Percentiles rank a stretch among this genome's conserved stretches.
These are phyloP conservation scores for Podaxis sp. DNA, from an alignment of 768 basidiomycete species.

Conservation along the genomic window DNA sequence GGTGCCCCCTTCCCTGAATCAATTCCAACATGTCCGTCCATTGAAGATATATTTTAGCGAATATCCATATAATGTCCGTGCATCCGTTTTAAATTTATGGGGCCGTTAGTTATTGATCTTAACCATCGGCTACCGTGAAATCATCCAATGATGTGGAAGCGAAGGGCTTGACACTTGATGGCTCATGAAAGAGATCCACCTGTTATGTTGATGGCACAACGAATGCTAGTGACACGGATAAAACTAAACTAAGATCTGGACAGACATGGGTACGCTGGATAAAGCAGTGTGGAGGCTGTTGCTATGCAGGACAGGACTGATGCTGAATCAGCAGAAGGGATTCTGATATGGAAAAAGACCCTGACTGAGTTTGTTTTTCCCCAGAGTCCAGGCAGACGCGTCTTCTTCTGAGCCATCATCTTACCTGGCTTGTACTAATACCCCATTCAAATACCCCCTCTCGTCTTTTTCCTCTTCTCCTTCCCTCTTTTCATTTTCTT, in stretches of 20 bases:
- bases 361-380: constrained; percentile 11
- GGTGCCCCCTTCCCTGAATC: background rate
- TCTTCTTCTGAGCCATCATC: constrained; percentile 23
- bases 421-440: constrained; percentile 22
- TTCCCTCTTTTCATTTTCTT: constrained; percentile 10
- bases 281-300: background rate
- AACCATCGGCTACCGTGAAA: background rate
- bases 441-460: constrained; percentile 22
- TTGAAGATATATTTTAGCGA: too few species aligned
- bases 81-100: background rate
- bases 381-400: constrained; percentile 17
- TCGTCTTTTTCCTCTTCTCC: background rate
- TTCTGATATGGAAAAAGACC: constrained; percentile 3
- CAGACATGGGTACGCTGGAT: background rate
- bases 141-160: background rate
- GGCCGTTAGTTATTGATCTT: too few species aligned
- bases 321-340: background rate
- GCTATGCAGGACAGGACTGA: constrained; percentile 1
- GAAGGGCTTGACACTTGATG: background rate
- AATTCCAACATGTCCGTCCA: background rate
- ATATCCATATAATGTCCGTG: background rate
- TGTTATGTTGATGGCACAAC: background rate
- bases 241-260: background rate
- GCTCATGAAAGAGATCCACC: background rate
- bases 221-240: background rate